Evolutionary conservation across 2,329 filamentous ascomycete genomes (phyloP).

Genomic region (Fonsecaea multimorphosa): DNA sequence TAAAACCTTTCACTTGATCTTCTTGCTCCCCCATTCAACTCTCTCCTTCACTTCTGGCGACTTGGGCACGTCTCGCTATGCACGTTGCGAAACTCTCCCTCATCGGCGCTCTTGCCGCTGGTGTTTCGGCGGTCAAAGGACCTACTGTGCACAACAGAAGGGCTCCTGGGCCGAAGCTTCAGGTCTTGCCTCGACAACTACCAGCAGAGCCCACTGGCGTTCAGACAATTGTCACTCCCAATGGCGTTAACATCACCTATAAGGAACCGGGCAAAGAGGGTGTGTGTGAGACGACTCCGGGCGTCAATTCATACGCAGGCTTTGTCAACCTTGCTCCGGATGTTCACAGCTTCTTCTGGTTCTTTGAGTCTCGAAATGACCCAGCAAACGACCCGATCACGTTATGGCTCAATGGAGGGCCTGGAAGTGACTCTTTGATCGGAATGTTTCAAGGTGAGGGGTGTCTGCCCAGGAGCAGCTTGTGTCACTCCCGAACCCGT

Average conservation of each 20-base stretch:
- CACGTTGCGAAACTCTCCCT: constrained; percentile 9
- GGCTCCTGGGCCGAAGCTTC: constrained; percentile 26
- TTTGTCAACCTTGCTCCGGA: constrained; percentile 61
- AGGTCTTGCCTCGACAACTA: constrained; percentile 44
- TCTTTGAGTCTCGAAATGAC: constrained; percentile 62
- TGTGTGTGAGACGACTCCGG: constrained; percentile 62
- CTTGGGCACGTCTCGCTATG: constrained; percentile 13
- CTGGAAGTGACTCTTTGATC: constrained; percentile 51
- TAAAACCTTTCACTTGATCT: not conserved
- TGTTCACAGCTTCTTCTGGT: constrained; percentile 62
- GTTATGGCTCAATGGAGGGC: constrained; percentile 52
- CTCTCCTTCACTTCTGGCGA: not conserved
- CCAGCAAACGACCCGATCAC: constrained; percentile 53
- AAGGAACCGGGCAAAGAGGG: constrained; percentile 61
- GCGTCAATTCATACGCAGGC: constrained; percentile 63
- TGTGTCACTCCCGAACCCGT: not conserved
- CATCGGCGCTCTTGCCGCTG: constrained; percentile 22
- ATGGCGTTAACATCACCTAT: constrained; percentile 61
- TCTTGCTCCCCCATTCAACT: not conserved
- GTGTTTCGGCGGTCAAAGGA: constrained; percentile 26
- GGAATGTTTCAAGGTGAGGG: constrained; percentile 50
- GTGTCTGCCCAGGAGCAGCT: not conserved
- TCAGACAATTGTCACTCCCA: constrained; percentile 48
- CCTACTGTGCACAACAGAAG: constrained; percentile 33
- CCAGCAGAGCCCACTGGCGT: constrained; percentile 48